Conservation (phyloP, 768 basidiomycete genomes). For the Mycena vulgaris region DNA sequence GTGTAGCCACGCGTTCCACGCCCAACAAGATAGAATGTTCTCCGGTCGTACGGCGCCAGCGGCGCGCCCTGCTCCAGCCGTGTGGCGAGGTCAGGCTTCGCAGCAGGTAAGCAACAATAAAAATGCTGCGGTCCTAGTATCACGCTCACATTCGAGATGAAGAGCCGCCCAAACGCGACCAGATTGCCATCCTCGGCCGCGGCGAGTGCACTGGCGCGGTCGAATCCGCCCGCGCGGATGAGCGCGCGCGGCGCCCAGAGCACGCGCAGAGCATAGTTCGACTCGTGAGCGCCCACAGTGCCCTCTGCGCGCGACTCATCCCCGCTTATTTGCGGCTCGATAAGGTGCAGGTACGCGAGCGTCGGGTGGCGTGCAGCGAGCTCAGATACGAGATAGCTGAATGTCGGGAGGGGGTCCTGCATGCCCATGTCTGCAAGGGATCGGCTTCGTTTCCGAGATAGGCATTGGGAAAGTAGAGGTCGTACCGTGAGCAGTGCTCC, state of each 20-base stretch:
- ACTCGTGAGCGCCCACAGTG: constrained; percentile 29
- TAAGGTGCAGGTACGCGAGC: constrained; percentile 63
- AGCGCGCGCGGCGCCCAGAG: constrained; percentile 49
- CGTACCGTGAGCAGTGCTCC: constrained; percentile 41
- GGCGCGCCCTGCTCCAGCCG: neutral
- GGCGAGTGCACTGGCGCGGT: constrained; percentile 48
- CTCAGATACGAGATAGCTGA: constrained; percentile 57
- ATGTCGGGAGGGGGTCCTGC: constrained; percentile 62
- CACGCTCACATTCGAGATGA: constrained; percentile 19
- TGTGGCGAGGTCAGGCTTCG: constrained; percentile 15
- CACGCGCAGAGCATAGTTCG: constrained; percentile 47
- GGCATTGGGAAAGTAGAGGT: neutral
- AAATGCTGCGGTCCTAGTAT: constrained; percentile 5
- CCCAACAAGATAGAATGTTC: neutral
- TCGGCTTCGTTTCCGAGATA: constrained; percentile 5
- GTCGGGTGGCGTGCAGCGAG: constrained; percentile 49
- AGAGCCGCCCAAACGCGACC: constrained; percentile 11
- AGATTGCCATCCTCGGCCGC: constrained; percentile 42
- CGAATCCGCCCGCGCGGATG: constrained; percentile 54
- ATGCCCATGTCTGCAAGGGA: constrained; percentile 55
- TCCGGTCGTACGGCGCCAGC: neutral
- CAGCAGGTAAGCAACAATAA: constrained; percentile 6
- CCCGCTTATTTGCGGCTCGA: constrained; percentile 50
- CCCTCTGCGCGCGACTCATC: neutral
- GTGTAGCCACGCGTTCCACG: neutral